phyloP scores from a whole-genome alignment of 345 rosid genomes.

The Linum usitatissimum region DNA sequence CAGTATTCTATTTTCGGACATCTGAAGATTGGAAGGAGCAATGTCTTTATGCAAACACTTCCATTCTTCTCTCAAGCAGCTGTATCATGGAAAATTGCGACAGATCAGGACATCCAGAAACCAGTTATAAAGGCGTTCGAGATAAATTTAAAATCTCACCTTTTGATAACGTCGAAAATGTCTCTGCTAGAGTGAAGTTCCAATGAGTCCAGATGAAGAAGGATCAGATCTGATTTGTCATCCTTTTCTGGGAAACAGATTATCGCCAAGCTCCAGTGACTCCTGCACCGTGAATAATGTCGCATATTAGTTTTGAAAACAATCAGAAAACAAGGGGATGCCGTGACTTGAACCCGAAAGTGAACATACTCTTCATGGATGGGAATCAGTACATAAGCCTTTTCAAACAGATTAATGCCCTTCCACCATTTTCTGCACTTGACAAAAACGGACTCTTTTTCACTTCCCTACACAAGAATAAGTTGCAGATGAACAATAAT shows the following conservation, averaged over 20 bases:
- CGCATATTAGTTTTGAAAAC: not conserved
- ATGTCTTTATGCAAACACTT: slow-evolving; percentile 39
- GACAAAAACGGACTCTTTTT: slow-evolving; percentile 48
- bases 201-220: slow-evolving; percentile 88
- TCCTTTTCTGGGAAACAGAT: slow-evolving; percentile 76
- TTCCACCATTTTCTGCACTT: slow-evolving; percentile 98
- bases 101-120: not conserved
- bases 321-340: not conserved
- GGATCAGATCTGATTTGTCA: slow-evolving; percentile 62
- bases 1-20: slow-evolving; percentile 48
- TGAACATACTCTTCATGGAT: slow-evolving; percentile 78
- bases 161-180: slow-evolving; percentile 57
- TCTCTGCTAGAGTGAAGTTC: slow-evolving; percentile 52
- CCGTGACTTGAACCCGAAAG: not conserved
- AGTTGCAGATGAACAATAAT: slow-evolving; percentile 6
- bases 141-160: slow-evolving; percentile 34
- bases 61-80: slow-evolving; percentile 80
- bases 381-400: slow-evolving; percentile 80
- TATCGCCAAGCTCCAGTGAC: slow-evolving; percentile 94
- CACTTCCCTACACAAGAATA: slow-evolving; percentile 17
- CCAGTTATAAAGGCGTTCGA: not conserved
- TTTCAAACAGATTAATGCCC: slow-evolving; percentile 72
- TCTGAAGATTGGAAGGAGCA: slow-evolving; percentile 41
- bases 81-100: slow-evolving; percentile 16
- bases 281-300: slow-evolving; percentile 31